Percentiles rank a stretch among this genome's conserved stretches.
These are phyloP conservation scores for Globisporangium sylvaticum DNA, from an alignment of 352 stramenopile genomes.

Conservation along the genomic window DNA sequence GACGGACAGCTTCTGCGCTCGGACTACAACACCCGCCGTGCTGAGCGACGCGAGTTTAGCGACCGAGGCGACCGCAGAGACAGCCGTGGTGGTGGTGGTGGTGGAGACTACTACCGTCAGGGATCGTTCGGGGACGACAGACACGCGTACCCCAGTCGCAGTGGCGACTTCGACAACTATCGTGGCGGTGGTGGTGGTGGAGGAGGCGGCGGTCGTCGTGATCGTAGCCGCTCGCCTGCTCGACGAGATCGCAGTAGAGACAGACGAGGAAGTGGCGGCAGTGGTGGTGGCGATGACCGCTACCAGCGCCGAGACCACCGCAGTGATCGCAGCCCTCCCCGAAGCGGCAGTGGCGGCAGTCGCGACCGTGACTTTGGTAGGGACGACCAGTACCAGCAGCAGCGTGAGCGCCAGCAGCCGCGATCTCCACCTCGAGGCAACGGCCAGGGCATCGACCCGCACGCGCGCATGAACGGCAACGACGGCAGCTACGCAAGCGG, in stretches of 20 bases:
- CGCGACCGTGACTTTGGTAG: conserved; percentile 2
- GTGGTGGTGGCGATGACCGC: background rate
- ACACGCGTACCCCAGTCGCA: background rate
- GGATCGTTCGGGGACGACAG: background rate
- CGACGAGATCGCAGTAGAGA: conserved; percentile 12
- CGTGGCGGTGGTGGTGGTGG: background rate
- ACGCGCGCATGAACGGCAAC: conserved; percentile 8
- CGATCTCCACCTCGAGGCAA: conserved; percentile 3
- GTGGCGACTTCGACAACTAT: background rate
- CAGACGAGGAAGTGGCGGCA: background rate
- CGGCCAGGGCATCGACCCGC: background rate
- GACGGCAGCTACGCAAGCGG: conserved; percentile 4
- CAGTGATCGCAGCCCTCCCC: conserved; percentile 11
- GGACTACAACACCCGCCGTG: conserved; percentile 53
- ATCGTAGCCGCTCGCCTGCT: conserved; percentile 14
- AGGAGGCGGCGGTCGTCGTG: conserved; percentile 3
- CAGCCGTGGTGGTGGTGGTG: background rate
- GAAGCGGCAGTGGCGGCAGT: background rate
- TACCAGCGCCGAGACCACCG: conserved; percentile 5
- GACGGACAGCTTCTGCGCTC: conserved; percentile 36
- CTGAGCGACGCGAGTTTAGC: background rate
- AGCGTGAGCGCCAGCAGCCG: background rate
- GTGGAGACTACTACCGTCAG: background rate
- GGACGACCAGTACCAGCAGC: background rate
- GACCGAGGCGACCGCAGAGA: background rate